phyloP scores from a whole-genome alignment of 352 stramenopile genomes.

The Phytophthora cactorum region DNA sequence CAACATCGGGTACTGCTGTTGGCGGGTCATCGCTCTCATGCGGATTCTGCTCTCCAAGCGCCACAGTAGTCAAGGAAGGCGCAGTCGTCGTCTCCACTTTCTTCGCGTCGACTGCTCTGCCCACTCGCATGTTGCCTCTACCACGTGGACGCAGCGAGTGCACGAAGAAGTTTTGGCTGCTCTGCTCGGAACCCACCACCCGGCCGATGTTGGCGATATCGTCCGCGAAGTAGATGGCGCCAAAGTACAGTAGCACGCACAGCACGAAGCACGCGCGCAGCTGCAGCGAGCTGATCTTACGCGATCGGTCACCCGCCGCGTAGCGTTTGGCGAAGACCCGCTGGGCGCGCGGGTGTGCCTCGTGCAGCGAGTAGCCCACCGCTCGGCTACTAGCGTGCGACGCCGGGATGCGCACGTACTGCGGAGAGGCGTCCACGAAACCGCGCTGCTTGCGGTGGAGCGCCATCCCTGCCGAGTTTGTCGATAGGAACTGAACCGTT shows the following conservation, averaged over 20 bases:
- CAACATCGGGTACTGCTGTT: not conserved
- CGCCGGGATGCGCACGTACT: constrained; percentile 44
- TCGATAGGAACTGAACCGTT: constrained; percentile 15
- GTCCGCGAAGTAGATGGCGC: constrained; percentile 59
- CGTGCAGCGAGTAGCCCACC: constrained; percentile 26
- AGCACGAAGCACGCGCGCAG: constrained; percentile 57
- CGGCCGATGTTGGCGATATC: constrained; percentile 45
- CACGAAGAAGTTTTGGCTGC: constrained; percentile 41
- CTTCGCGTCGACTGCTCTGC: constrained; percentile 37
- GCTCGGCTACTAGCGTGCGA: constrained; percentile 8
- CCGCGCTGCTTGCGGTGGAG: constrained; percentile 45
- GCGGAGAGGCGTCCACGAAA: constrained; percentile 25
- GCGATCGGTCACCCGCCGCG: constrained; percentile 26
- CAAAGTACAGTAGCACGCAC: constrained; percentile 61
- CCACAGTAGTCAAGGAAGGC: not conserved
- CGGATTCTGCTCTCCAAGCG: not conserved
- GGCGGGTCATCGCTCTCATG: not conserved
- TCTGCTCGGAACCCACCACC: constrained; percentile 38
- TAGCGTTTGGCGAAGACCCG: constrained; percentile 31
- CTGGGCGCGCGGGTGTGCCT: constrained; percentile 15
- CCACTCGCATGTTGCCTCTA: constrained; percentile 20
- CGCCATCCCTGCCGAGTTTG: constrained; percentile 22
- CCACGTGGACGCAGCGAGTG: constrained; percentile 32
- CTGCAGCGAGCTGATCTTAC: constrained; percentile 53
- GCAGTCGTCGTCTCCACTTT: constrained; percentile 8